Percentiles rank a stretch among this genome's conserved stretches.
Evolutionary conservation across 805 yeast species (phyloP).

Genomic region (Candida succiphila): DNA sequence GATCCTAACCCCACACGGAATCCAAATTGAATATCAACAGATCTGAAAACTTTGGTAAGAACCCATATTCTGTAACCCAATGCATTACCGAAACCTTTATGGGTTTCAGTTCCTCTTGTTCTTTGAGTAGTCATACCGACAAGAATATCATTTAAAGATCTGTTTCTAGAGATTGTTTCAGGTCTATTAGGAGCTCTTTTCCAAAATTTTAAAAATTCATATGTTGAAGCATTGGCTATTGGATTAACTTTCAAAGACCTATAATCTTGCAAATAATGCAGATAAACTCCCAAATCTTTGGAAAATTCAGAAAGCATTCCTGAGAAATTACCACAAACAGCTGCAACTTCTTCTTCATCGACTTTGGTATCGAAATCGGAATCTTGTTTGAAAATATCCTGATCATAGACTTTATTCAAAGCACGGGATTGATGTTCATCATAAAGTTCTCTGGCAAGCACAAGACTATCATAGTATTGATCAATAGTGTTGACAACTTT

Average conservation of each 20-base stretch:
- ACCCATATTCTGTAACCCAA: constrained; percentile 34
- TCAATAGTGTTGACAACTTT: constrained; percentile 28
- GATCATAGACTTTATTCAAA: constrained; percentile 46
- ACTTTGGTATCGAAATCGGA: constrained; percentile 31
- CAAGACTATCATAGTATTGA: constrained; percentile 36
- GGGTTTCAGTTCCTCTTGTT: neutral
- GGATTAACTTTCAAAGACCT: constrained; percentile 6
- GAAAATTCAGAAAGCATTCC: constrained; percentile 55
- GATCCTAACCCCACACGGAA: constrained; percentile 75
- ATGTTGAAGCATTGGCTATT: constrained; percentile 21
- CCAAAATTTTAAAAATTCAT: constrained; percentile 52
- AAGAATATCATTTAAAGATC: constrained; percentile 26
- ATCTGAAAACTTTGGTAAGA: constrained; percentile 38
- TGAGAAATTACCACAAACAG: constrained; percentile 75
- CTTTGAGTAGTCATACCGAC: constrained; percentile 3
- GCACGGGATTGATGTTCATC: constrained; percentile 47
- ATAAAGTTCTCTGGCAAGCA: constrained; percentile 44
- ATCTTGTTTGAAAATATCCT: constrained; percentile 36
- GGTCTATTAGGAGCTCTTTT: constrained; percentile 3
- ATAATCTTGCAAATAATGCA: constrained; percentile 33
- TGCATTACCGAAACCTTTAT: no score
- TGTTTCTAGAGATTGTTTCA: neutral
- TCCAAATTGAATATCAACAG: constrained; percentile 70
- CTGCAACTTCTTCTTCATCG: constrained; percentile 74
- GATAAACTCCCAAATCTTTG: constrained; percentile 39